Conservation (phyloP, 2,329 filamentous ascomycete genomes). For the Colletotrichum sp. region DNA sequence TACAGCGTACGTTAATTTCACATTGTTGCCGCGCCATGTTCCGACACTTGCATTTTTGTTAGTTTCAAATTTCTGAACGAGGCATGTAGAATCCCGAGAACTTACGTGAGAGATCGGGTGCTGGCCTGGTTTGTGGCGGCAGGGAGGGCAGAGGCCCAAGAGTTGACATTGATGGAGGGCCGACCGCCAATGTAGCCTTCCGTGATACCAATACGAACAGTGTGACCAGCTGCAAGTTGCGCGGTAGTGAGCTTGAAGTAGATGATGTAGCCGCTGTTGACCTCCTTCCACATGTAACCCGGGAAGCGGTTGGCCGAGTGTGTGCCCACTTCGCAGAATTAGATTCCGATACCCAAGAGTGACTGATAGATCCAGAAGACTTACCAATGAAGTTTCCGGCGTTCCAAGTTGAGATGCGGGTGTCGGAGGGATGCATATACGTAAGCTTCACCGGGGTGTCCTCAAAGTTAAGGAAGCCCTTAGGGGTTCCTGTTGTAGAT, state of each 20-base stretch:
- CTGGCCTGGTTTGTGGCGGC: slow-evolving; percentile 30
- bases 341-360: background rate
- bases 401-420: slow-evolving; percentile 33
- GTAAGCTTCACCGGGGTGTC: slow-evolving; percentile 43
- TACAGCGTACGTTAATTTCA: slow-evolving; percentile 30
- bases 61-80: background rate
- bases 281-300: slow-evolving; percentile 45
- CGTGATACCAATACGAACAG: slow-evolving; percentile 34
- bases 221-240: slow-evolving; percentile 31
- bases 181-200: slow-evolving; percentile 34
- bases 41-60: slow-evolving; percentile 21
- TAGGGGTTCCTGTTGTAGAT: slow-evolving; percentile 28
- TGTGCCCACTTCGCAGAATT: slow-evolving; percentile 29
- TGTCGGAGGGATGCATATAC: slow-evolving; percentile 44
- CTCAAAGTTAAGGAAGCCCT: slow-evolving; percentile 38
- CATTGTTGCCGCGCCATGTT: slow-evolving; percentile 35
- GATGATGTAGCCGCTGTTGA: slow-evolving; percentile 44
- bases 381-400: slow-evolving; percentile 33
- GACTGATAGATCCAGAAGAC: background rate
- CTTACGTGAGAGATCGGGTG: slow-evolving; percentile 32
- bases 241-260: slow-evolving; percentile 38
- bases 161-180: slow-evolving; percentile 33
- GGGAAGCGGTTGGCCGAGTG: slow-evolving; percentile 38
- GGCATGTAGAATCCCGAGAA: background rate
- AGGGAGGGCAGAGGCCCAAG: slow-evolving; percentile 29